Evolutionary conservation across 345 rosid genomes (phyloP).

Genomic region (Citrus reticulata): DNA sequence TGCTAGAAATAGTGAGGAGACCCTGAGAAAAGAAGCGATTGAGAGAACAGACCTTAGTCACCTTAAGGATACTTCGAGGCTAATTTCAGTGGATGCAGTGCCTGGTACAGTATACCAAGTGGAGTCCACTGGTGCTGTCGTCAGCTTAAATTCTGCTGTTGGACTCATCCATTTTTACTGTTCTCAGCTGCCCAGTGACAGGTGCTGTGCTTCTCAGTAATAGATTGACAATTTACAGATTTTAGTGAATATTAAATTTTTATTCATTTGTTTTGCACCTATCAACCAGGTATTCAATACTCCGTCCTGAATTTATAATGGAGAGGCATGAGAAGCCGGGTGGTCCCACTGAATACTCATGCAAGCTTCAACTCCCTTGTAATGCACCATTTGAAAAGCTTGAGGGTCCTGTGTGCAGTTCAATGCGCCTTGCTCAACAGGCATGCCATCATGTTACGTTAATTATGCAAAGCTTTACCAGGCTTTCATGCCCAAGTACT

Average conservation of each 20-base stretch:
- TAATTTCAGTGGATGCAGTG: slow-evolving; percentile 62
- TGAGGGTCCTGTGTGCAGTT: slow-evolving; percentile 87
- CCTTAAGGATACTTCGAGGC: slow-evolving; percentile 83
- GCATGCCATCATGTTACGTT: slow-evolving; percentile 27
- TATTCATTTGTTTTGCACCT: slow-evolving; percentile 14
- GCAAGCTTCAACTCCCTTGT: slow-evolving; percentile 97
- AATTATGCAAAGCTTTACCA: not conserved
- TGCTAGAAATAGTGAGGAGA: slow-evolving; percentile 98
- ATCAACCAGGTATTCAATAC: slow-evolving; percentile 75
- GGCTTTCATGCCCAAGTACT: slow-evolving; percentile 9
- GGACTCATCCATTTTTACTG: slow-evolving; percentile 95
- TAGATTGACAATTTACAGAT: not conserved
- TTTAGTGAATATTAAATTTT: slow-evolving; percentile 1
- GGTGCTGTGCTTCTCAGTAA: slow-evolving; percentile 33
- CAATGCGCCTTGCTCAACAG: slow-evolving; percentile 99
- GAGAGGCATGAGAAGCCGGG: slow-evolving; percentile 88
- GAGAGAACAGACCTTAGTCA: slow-evolving; percentile 97
- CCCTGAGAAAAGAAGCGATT: slow-evolving; percentile 90
- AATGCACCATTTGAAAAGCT: slow-evolving; percentile 97
- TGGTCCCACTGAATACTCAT: slow-evolving; percentile 86
- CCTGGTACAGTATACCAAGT: slow-evolving; percentile 95
- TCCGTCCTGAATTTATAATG: slow-evolving; percentile 95
- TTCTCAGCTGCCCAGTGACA: slow-evolving; percentile 98
- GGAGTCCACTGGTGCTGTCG: slow-evolving; percentile 93
- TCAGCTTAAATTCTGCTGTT: slow-evolving; percentile 96